phyloP scores from a whole-genome alignment of 805 yeast genomes.

The Candida chauliodis region DNA sequence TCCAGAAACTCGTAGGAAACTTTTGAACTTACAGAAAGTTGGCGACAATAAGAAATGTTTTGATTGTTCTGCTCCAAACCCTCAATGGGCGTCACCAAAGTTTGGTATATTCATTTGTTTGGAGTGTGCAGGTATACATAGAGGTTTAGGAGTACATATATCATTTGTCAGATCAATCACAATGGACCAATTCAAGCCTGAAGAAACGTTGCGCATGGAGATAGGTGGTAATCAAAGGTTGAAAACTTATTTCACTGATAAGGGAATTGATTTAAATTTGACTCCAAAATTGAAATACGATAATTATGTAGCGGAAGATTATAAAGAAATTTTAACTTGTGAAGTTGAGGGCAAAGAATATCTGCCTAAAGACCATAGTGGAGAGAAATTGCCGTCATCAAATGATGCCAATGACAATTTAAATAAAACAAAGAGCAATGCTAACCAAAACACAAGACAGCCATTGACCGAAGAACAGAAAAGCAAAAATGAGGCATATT shows the following conservation, averaged over 20 bases:
- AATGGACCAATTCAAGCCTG: conserved; percentile 97
- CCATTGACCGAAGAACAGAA: conserved; percentile 34
- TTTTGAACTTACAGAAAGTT: conserved; percentile 68
- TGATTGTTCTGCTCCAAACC: conserved; percentile 93
- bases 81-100: conserved; percentile 99
- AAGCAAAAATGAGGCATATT: conserved; percentile 74
- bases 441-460: conserved; percentile 44
- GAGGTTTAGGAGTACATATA: conserved; percentile 94
- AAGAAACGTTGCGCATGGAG: conserved; percentile 88
- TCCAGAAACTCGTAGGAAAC: conserved; percentile 84
- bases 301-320: conserved; percentile 91
- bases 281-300: conserved; percentile 77
- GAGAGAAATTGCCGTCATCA: conserved; percentile 37
- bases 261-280: conserved; percentile 64
- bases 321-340: conserved; percentile 76
- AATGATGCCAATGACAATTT: conserved; percentile 8
- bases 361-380: conserved; percentile 59
- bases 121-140: conserved; percentile 96
- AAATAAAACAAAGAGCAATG: conserved; percentile 10
- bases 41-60: conserved; percentile 79
- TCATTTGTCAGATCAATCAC: conserved; percentile 96
- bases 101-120: conserved; percentile 95
- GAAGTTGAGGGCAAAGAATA: conserved; percentile 70
- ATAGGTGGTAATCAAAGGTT: conserved; percentile 87
- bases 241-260: conserved; percentile 58